Evolutionary conservation across 1,284 basidiomycete species (phyloP), one percentile per base, ranked within the genome.

Genomic region (Trametes pubescens): DNA sequence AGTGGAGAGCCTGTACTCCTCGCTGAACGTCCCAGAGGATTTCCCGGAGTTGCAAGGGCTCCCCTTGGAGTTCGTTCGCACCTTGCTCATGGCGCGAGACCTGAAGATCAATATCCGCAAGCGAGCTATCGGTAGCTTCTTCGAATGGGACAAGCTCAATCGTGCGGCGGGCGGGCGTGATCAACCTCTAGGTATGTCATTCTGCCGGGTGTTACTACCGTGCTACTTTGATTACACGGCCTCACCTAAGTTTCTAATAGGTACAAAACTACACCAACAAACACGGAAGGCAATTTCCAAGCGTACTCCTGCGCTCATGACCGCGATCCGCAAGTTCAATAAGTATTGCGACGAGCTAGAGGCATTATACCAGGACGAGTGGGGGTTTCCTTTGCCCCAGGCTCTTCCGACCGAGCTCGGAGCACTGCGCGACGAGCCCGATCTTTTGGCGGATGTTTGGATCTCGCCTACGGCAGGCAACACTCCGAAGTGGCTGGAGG

Each of bases 361-460:
- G 6, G 18, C 26, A 2, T 58, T 78, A 0, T 64, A 73, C 26
- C 57, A 77, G 1, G 54, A 70, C 0, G 26, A 47, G 4, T 79
- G 74, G 68, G 44, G 52, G 3, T 74, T 82, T 3, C 78, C 76
- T 0, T 53, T 80, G n/a, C 79, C 77, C 11, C 0, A 34, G 5
- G 37, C 21, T 5, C 43, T 67, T 4, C 59, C 63, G 6, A 67
- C 52, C 2, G 6, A 73, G 29, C 68, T 82, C 0, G 59, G 63
- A 0, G 68, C 67, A 0, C 71, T 82, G 13, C 67, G 74, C 1
- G 72, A 77, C 7, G 56, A 74, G 52, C 58, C 73, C 0, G 61
- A 43, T 3, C 65, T 82, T 0, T 75, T 80, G 71, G 72, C 80
- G 46, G 80, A 82, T 59, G 72, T 82, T 0, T 82, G 80, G 80